Conservation (phyloP, 1,284 basidiomycete species). For the Ceratobasidium sp. region DNA sequence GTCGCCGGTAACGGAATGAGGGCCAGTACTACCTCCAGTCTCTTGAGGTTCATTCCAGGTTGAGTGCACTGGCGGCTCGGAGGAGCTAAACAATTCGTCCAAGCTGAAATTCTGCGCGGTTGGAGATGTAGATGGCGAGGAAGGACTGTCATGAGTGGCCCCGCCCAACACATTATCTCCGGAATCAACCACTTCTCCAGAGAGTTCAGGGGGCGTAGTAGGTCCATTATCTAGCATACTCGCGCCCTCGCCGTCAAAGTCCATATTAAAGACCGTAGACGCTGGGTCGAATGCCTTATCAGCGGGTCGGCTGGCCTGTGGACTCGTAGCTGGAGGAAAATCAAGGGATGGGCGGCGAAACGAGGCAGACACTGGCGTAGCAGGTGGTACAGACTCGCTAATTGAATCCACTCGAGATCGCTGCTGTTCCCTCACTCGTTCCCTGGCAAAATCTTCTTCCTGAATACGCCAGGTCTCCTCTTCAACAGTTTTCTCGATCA, state of each 20-base stretch:
- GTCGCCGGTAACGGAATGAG: conserved; percentile 11
- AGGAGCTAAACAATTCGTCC: conserved; percentile 28
- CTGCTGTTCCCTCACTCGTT: conserved; percentile 67
- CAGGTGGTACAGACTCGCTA: neutral
- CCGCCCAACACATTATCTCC: neutral
- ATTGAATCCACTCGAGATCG: conserved; percentile 61
- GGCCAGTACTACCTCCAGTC: neutral
- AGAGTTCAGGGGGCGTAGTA: conserved; percentile 24
- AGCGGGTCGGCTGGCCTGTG: conserved; percentile 35
- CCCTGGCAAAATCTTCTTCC: conserved; percentile 52
- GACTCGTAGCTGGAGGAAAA: conserved; percentile 45
- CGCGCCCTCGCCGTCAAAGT: conserved; percentile 30
- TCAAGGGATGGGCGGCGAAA: conserved; percentile 62
- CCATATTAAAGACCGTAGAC: conserved; percentile 38
- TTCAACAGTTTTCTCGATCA: conserved; percentile 76
- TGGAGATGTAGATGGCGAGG: conserved; percentile 18
- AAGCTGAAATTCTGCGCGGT: conserved; percentile 23
- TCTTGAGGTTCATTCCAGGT: conserved; percentile 22
- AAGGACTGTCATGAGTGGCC: neutral
- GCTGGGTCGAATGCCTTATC: conserved; percentile 25
- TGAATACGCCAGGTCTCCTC: conserved; percentile 52
- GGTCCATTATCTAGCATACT: conserved; percentile 19
- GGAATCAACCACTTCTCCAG: neutral
- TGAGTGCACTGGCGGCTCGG: neutral
- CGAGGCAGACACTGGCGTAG: neutral